Conservation (phyloP, 345 rosid species). For the Brassica carinata region DNA sequence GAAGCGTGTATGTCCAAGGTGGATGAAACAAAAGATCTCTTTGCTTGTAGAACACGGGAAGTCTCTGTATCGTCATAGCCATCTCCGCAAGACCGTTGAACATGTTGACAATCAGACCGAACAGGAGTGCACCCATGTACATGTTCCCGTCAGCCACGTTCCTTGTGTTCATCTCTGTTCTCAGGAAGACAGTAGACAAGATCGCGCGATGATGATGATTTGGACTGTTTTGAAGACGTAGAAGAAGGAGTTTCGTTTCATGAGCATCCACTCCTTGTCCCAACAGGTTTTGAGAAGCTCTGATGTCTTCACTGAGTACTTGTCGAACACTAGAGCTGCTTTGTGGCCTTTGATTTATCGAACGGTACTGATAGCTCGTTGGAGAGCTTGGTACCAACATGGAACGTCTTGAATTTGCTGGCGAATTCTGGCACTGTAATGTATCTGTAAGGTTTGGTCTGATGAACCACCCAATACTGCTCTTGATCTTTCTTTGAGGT, state of each 20-base stretch:
- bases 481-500: constrained; percentile 82
- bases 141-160: constrained; percentile 33
- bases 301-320: constrained; percentile 50
- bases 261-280: constrained; percentile 76
- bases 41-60: constrained; percentile 46
- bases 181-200: constrained; percentile 32
- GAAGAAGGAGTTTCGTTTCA: constrained; percentile 61
- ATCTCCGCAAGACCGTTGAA: constrained; percentile 43
- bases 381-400: constrained; percentile 51
- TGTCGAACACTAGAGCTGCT: constrained; percentile 67
- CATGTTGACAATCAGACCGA: constrained; percentile 41
- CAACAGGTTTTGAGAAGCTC: constrained; percentile 69
- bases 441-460: constrained; percentile 54
- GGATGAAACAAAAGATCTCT: constrained; percentile 47
- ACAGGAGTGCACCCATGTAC: constrained; percentile 36
- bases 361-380: constrained; percentile 58
- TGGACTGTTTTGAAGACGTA: constrained; percentile 66
- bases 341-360: constrained; percentile 58
- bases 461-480: constrained; percentile 66
- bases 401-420: constrained; percentile 57
- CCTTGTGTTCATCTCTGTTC: constrained; percentile 40
- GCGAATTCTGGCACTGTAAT: constrained; percentile 61
- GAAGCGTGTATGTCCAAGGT: constrained; percentile 43
- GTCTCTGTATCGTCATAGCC: constrained; percentile 43
- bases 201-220: constrained; percentile 59